Conservation (phyloP, 768 basidiomycete species). For the Phylloporus scabripes region DNA sequence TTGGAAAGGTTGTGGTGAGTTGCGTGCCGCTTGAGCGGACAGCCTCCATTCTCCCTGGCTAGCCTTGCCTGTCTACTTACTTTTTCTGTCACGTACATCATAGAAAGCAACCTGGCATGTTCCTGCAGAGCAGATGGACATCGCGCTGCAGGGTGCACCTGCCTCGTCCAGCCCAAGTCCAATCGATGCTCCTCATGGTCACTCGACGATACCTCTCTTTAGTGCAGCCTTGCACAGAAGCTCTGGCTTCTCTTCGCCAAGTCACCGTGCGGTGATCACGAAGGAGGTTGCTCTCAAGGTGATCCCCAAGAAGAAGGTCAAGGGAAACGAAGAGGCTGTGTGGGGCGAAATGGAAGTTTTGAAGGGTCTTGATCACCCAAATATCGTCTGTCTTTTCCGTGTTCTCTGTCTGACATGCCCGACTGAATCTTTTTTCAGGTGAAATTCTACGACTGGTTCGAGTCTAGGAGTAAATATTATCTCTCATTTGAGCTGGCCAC, state of each 20-base stretch:
- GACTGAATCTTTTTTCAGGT: slow-evolving; percentile 45
- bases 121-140: slow-evolving; percentile 49
- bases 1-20: slow-evolving; percentile 84
- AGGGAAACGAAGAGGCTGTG: slow-evolving; percentile 82
- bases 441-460: slow-evolving; percentile 96
- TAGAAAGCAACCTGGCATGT: slow-evolving; percentile 78
- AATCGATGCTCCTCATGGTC: slow-evolving; percentile 13
- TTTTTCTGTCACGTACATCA: slow-evolving; percentile 1
- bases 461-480: slow-evolving; percentile 90
- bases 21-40: slow-evolving; percentile 2
- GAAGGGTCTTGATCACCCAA: slow-evolving; percentile 83
- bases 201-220: slow-evolving; percentile 27
- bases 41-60: background rate
- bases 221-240: slow-evolving; percentile 22
- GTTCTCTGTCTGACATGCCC: background rate
- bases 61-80: background rate
- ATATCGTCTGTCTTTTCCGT: slow-evolving; percentile 57
- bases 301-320: slow-evolving; percentile 93
- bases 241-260: slow-evolving; percentile 22
- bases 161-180: slow-evolving; percentile 30
- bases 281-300: slow-evolving; percentile 85
- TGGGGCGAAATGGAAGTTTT: slow-evolving; percentile 94
- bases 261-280: slow-evolving; percentile 32
- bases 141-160: slow-evolving; percentile 56
- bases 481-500: slow-evolving; percentile 91